Evolutionary conservation across 1,284 basidiomycete genomes (phyloP), one percentile per base, ranked within the genome.

Genomic region (Thecaphora thlaspeos): DNA sequence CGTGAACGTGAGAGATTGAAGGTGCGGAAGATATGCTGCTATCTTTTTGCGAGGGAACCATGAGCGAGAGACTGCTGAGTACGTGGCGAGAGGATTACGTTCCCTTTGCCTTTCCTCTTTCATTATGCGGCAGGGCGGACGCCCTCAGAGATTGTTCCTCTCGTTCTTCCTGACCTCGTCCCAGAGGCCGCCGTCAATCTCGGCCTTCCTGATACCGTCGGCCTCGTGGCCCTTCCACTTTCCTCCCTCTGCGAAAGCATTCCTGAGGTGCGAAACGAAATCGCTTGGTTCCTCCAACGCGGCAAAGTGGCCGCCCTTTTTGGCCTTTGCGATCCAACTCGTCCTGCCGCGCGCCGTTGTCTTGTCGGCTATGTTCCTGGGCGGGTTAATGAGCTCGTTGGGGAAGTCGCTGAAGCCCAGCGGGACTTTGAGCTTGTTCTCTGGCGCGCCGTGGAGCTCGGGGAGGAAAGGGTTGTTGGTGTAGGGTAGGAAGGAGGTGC

Each of bases 401-500:
- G 70, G 67, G 53, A 68, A 71, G 19, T 65, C 61, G 28, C 59
- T 55, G 59, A 61, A 70, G 21, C 52, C 68, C 2, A 70, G 53
- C 0, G 70, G 68, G 0, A 66, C 66, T 0, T 44, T 28, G 1
- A 71, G 55, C 47, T 46, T 48, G 51, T 51, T 55, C 21, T 60
- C 54, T 4, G 66, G 40, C 5, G 45, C 30, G 10, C 46, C 59
- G 57, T 61, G 55, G 19, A 62, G 46, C 4, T 68, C 62, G 28
- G 64, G 61, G 7, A 71, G 51, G 46, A 47, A 57, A 9, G 39
- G 18, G 43, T 71, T 71, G 57, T 48, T 51, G 26, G 59, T 58
- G 52, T 71, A 71, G 8, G 61, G 63, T 18, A 70, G 58, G 46
- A 71, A 71, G 17, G 64, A 68, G 2, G 70, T 70, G 1, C 60